phyloP scores from a whole-genome alignment of 148 eudicot species.

The Arctostaphylos glauca region DNA sequence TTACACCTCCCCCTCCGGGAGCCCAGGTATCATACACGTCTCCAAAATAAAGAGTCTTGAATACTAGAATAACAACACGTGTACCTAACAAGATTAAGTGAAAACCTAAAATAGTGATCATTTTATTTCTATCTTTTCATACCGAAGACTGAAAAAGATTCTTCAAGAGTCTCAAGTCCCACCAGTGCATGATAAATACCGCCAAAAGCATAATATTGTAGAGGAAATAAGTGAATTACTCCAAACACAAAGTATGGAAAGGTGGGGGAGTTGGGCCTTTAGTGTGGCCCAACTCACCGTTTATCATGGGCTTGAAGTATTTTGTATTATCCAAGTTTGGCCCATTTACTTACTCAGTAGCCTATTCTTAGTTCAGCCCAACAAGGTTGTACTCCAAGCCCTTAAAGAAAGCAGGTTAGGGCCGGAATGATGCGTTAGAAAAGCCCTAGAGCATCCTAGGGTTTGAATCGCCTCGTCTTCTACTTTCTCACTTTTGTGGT shows the following conservation, averaged over 20 bases:
- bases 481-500: neutral
- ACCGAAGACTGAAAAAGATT: neutral
- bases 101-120: neutral
- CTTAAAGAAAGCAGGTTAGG: neutral
- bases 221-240: too few species aligned
- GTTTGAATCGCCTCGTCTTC: neutral
- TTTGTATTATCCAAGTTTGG: neutral
- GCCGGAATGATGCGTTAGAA: neutral
- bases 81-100: neutral
- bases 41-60: neutral
- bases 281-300: neutral
- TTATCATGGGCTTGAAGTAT: neutral
- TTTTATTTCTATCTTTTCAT: neutral
- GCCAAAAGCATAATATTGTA: too few species aligned
- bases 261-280: too few species aligned
- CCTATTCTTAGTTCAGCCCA: too few species aligned
- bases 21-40: neutral
- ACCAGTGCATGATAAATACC: too few species aligned
- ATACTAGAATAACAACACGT: neutral
- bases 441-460: neutral
- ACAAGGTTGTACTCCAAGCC: neutral
- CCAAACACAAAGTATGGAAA: too few species aligned
- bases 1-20: neutral
- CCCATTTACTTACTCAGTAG: neutral
- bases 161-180: too few species aligned